Conservation (phyloP, 306 rosid species). For the Alnus glutinosa region DNA sequence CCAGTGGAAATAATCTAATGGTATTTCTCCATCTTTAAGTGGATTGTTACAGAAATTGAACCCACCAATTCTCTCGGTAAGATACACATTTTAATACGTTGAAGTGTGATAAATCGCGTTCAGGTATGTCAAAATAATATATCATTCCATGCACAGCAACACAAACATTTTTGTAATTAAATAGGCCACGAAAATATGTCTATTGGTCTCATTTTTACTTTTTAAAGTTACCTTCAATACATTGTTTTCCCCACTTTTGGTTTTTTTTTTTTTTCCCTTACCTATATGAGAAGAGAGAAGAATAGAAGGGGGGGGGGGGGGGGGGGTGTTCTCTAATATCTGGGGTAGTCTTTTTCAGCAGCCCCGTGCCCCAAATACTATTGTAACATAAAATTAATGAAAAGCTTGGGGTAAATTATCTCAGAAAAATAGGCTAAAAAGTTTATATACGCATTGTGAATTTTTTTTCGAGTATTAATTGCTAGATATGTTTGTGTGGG, state of each 20-base stretch:
- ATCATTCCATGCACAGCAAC: neutral
- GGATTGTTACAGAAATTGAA: slow-evolving; percentile 27
- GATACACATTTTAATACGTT: slow-evolving; percentile 26
- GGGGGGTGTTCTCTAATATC: neutral
- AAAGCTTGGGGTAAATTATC: neutral
- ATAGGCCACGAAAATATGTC: neutral
- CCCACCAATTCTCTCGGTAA: slow-evolving; percentile 33
- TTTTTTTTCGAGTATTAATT: neutral
- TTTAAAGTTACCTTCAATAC: neutral
- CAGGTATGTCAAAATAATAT: slow-evolving; percentile 27
- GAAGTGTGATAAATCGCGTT: slow-evolving; percentile 19
- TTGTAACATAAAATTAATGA: neutral
- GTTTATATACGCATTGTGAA: neutral
- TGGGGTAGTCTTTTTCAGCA: neutral
- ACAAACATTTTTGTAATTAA: neutral
- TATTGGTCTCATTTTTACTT: neutral
- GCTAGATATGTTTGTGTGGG: neutral
- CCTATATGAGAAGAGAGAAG: neutral
- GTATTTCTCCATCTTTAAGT: slow-evolving; percentile 19
- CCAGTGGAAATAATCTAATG: slow-evolving; percentile 17
- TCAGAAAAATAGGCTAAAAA: neutral
- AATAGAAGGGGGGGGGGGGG: rapidly evolving
- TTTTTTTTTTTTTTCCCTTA: neutral
- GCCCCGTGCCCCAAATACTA: neutral
- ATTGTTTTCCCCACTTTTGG: neutral